phyloP scores from a whole-genome alignment of 148 eudicot genomes.

The Persicaria maculosa region DNA sequence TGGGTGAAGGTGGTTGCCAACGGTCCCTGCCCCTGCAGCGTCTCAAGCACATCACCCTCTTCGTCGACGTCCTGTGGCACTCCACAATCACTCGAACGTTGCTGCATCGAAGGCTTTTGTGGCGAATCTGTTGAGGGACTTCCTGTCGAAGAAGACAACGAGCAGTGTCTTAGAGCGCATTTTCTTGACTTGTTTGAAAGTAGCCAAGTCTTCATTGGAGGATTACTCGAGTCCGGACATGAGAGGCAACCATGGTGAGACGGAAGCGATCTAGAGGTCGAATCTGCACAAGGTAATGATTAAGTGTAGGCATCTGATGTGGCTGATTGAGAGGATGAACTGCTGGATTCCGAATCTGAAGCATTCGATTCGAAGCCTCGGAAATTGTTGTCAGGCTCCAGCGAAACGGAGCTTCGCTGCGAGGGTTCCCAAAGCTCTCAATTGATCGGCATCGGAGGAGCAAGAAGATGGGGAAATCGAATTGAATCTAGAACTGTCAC shows the following conservation, averaged over 20 bases:
- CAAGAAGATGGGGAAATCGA: too few relatives aligned
- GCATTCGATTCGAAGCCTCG: too few relatives aligned
- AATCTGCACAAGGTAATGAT: conserved; percentile 71
- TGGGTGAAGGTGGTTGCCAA: too few relatives aligned
- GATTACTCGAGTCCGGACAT: conserved; percentile 77
- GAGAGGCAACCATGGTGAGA: conserved; percentile 76
- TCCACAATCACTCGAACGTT: conserved; percentile 63
- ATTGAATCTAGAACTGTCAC: too few relatives aligned
- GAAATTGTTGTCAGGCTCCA: too few relatives aligned
- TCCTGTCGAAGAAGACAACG: conserved; percentile 51
- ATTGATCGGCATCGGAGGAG: too few relatives aligned
- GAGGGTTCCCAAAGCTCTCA: too few relatives aligned
- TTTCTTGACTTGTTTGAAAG: conserved; percentile 51
- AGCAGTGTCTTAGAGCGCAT: conserved; percentile 55
- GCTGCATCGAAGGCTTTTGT: conserved; percentile 89
- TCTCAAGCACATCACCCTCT: too few relatives aligned
- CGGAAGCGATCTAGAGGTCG: conserved; percentile 84
- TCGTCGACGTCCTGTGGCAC: too few relatives aligned
- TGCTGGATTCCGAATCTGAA: too few relatives aligned
- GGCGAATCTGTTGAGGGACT: conserved; percentile 67
- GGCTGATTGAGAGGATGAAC: conserved; percentile 95
- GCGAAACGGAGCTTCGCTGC: too few relatives aligned
- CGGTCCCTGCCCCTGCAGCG: too few relatives aligned
- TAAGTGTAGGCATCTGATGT: conserved; percentile 73
- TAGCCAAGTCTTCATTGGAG: conserved; percentile 73